Conservation (phyloP, 1,284 basidiomycete species). For the Leccinum subfulvum region DNA sequence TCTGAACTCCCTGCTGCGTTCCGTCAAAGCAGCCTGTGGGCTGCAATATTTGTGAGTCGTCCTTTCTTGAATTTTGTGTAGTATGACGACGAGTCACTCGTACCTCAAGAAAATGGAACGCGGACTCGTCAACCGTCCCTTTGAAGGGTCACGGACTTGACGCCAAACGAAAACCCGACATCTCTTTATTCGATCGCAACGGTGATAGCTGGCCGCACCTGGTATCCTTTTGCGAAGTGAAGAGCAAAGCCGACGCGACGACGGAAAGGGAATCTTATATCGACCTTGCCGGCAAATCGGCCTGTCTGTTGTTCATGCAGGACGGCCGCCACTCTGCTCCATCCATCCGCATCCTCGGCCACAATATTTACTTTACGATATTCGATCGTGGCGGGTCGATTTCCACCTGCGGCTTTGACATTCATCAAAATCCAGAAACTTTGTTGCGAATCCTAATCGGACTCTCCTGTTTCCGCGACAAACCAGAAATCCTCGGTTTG, state of each 20-base stretch:
- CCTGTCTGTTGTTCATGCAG: neutral
- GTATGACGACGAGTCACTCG: neutral
- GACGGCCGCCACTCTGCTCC: neutral
- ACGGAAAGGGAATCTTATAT: neutral
- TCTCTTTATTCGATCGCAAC: neutral
- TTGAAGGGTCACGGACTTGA: neutral
- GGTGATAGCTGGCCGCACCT: neutral
- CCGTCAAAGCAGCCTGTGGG: neutral
- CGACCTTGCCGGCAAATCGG: neutral
- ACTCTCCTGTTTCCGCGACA: neutral
- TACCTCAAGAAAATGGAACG: neutral
- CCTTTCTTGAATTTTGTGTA: neutral
- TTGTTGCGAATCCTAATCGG: neutral
- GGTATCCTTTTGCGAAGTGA: constrained; percentile 1
- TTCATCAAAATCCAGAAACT: neutral
- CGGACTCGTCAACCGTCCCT: neutral
- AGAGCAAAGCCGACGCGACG: neutral
- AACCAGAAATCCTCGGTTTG: neutral
- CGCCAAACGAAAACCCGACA: neutral
- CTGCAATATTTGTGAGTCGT: neutral
- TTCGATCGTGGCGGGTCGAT: neutral
- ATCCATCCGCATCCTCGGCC: neutral
- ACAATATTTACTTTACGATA: neutral
- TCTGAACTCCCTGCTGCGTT: neutral
- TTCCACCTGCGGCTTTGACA: neutral